Evolutionary conservation across 805 yeast genomes (phyloP), one percentile per base, ranked within the genome.

Genomic region (Clavispora santaluciae): DNA sequence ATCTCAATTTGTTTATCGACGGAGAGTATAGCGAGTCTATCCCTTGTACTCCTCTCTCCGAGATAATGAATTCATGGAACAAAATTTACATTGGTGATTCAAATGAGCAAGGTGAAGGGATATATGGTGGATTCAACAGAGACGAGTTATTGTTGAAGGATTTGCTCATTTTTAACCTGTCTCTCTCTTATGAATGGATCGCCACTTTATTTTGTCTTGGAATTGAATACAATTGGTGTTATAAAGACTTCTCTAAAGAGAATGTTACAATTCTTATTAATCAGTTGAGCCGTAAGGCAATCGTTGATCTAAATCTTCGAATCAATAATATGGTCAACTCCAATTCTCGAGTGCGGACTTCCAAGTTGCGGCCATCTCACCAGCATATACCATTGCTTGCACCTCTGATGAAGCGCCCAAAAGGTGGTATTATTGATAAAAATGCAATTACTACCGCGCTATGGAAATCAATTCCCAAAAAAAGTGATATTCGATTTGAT

Each of bases 121-220:
- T 16, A 7, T 33, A 17, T 15, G 44, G 33, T n/a, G 43, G 53
- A 22, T 38, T 36, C 13, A 28, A 38, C 6, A 22, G 48, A n/a
- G 56, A 54, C 26, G 69, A 65, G 36, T 38, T 71, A 13, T 38
- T 66, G 8, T 24, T 69, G 1, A 57, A 60, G 26, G 76, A 67
- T 43, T 48, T 77, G 2, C 45, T 70, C 10, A 45, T 79, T 0
- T 47, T 77, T 12, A 64, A 64, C 33, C 57, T 51, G 3, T 47
- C 59, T 2, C 60, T 69, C 23, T 56, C 72, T 0, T 56, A 59
- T 30, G 80, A 76, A 42, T 81, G 86, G 86, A 61, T 78, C 1
- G 54, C 63, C 20, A 46, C 76, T 3, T 61, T 79, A 0, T 72
- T 65, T 45, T 61, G 61, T 38, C 54, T 81, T 36, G 72, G 73